Conservation (phyloP, 1,139 yeast genomes). For the Pneumocystis jirovecii region DNA sequence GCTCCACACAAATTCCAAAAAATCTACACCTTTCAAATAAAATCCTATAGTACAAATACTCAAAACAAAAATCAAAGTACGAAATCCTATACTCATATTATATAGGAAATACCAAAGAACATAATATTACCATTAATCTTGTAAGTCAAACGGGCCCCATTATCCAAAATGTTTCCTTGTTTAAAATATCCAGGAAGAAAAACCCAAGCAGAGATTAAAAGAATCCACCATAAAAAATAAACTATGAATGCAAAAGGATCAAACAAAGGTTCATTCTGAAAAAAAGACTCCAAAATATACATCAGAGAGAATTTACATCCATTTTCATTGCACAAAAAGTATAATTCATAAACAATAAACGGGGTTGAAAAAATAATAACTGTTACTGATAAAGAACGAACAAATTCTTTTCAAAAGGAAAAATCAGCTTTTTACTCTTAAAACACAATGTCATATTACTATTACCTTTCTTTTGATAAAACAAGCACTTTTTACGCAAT, state of each 20-base stretch:
- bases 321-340: conserved; percentile 30
- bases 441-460: neutral
- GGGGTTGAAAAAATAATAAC: conserved; percentile 59
- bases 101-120: conserved; percentile 27
- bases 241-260: conserved; percentile 42
- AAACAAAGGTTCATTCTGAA: conserved; percentile 16
- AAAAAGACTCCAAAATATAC: conserved; percentile 10
- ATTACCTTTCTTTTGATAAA: neutral
- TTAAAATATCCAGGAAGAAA: conserved; percentile 57
- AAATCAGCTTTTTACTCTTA: conserved; percentile 30
- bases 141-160: conserved; percentile 54
- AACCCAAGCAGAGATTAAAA: conserved; percentile 47
- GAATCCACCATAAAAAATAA: conserved; percentile 62
- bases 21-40: conserved; percentile 47
- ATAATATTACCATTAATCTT: conserved; percentile 63
- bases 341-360: conserved; percentile 40
- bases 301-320: conserved; percentile 21
- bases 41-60: conserved; percentile 9
- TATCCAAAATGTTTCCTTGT: conserved; percentile 59
- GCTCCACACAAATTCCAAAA: conserved; percentile 56
- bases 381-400: conserved; percentile 61
- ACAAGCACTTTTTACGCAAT: neutral
- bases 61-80: conserved; percentile 12
- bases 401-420: conserved; percentile 59
- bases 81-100: conserved; percentile 9